Conservation (phyloP, 169 alveolate species). For the Plasmodium malariae region DNA sequence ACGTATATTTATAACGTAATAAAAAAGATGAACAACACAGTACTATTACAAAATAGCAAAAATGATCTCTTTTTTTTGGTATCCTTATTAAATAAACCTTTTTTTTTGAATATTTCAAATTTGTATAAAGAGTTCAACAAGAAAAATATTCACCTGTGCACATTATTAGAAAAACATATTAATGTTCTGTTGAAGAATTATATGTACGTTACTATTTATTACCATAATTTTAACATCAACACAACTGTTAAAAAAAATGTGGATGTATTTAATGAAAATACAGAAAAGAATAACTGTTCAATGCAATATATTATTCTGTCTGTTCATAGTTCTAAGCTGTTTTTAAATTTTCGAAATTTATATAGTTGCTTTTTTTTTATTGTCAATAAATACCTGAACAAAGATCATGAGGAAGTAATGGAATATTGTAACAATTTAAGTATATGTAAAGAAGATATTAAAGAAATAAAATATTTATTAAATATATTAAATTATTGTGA, state of each 20-base stretch:
- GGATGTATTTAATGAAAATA: conserved; percentile 45
- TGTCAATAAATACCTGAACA: conserved; percentile 65
- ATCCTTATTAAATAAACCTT: conserved; percentile 68
- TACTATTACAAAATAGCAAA: conserved; percentile 63
- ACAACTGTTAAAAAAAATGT: conserved; percentile 46
- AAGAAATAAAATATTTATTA: conserved; percentile 69
- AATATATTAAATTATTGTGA: conserved; percentile 75
- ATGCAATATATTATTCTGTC: conserved; percentile 72
- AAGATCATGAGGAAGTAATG: conserved; percentile 71
- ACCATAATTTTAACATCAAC: conserved; percentile 70
- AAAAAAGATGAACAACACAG: conserved; percentile 73
- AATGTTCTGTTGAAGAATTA: conserved; percentile 60
- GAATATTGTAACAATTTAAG: conserved; percentile 75
- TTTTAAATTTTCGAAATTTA: conserved; percentile 46
- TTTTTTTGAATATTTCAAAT: conserved; percentile 66
- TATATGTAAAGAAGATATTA: conserved; percentile 66
- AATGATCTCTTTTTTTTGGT: conserved; percentile 73
- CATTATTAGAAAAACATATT: conserved; percentile 71
- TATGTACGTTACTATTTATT: conserved; percentile 73
- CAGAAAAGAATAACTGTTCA: conserved; percentile 2
- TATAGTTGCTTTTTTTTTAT: conserved; percentile 76
- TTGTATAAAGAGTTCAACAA: conserved; percentile 75
- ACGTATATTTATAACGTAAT: conserved; percentile 67
- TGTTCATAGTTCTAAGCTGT: conserved; percentile 65
- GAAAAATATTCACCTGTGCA: conserved; percentile 70